Evolutionary conservation across 495 filamentous ascomycete genomes (phyloP).

Genomic region (Daldinia childiae): DNA sequence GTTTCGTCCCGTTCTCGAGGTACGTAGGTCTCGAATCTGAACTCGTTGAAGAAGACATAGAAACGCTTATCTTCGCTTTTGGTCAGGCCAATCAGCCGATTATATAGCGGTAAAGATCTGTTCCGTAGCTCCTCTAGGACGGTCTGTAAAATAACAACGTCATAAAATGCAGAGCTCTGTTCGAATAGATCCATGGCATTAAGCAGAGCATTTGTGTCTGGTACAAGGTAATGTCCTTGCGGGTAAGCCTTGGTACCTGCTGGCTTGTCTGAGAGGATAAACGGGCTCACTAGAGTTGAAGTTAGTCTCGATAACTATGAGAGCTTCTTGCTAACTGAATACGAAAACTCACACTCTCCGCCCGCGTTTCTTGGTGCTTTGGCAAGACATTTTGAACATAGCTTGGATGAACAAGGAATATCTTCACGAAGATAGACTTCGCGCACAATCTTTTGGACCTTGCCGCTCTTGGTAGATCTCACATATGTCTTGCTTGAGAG

Average conservation of each 20-base stretch:
- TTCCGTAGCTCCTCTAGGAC: conserved; percentile 96
- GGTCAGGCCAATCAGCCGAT: conserved; percentile 86
- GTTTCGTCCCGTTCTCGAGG: conserved; percentile 77
- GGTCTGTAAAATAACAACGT: conserved; percentile 93
- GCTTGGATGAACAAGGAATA: conserved; percentile 94
- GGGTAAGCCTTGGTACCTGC: conserved; percentile 82
- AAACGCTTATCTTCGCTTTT: conserved; percentile 96
- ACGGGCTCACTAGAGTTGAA: conserved; percentile 69
- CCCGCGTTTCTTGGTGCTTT: conserved; percentile 79
- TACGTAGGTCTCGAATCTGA: conserved; percentile 90
- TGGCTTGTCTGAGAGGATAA: conserved; percentile 86
- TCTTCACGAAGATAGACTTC: conserved; percentile 96
- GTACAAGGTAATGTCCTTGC: conserved; percentile 92
- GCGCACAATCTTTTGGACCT: conserved; percentile 97
- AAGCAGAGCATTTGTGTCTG: conserved; percentile 95
- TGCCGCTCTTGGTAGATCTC: conserved; percentile 89
- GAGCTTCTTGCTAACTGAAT: background rate
- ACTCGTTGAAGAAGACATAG: conserved; percentile 99
- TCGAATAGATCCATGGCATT: conserved; percentile 97
- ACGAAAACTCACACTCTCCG: conserved; percentile 68
- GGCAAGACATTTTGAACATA: conserved; percentile 78
- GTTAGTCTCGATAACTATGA: conserved; percentile 23
- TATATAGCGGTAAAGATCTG: conserved; percentile 92
- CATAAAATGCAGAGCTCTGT: conserved; percentile 88
- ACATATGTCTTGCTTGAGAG: conserved; percentile 94